These are phyloP conservation scores for Hymenoscyphus linearis DNA, from an alignment of 2,329 filamentous ascomycete genomes.

Conservation along the genomic window DNA sequence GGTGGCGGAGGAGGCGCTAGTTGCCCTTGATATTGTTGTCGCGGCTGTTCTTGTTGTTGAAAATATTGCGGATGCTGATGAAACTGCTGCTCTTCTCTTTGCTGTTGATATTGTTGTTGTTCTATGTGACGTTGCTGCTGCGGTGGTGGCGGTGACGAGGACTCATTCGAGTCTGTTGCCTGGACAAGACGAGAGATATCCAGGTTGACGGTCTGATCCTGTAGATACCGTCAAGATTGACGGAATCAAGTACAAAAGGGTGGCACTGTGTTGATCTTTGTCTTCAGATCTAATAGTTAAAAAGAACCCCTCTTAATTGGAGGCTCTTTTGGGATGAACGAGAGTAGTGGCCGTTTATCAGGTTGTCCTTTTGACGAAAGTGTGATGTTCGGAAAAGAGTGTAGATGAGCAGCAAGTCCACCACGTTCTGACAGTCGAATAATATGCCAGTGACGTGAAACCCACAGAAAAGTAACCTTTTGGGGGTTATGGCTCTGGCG, in stretches of 20 bases:
- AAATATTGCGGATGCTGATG: constrained; percentile 25
- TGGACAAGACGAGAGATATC: constrained; percentile 91
- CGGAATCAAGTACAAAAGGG: constrained; percentile 29
- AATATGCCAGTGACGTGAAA: constrained; percentile 26
- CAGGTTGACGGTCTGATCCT: constrained; percentile 62
- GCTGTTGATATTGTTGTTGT: constrained; percentile 35
- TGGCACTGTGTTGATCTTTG: constrained; percentile 18
- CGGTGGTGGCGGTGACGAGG: constrained; percentile 44
- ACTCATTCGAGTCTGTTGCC: constrained; percentile 68
- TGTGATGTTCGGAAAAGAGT: constrained; percentile 14
- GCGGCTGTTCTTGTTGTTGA: constrained; percentile 3
- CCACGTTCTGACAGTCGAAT: constrained; percentile 19
- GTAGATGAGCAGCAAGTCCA: constrained; percentile 10
- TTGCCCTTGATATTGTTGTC: constrained; percentile 13
- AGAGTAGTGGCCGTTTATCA: constrained; percentile 17
- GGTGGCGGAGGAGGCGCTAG: constrained; percentile 35
- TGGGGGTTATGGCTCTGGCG: constrained; percentile 17
- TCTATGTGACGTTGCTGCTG: constrained; percentile 17
- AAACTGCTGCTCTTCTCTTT: constrained; percentile 15
- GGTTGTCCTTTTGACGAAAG: constrained; percentile 17
- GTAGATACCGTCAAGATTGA: constrained; percentile 33
- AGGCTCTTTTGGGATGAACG: constrained; percentile 10
- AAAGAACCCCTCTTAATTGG: constrained; percentile 14
- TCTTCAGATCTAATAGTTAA: constrained; percentile 10
- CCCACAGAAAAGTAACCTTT: constrained; percentile 19